Base-by-base conservation (phyloP, 805 yeast species). In the Starmerella khaoyaiensis region DNA sequence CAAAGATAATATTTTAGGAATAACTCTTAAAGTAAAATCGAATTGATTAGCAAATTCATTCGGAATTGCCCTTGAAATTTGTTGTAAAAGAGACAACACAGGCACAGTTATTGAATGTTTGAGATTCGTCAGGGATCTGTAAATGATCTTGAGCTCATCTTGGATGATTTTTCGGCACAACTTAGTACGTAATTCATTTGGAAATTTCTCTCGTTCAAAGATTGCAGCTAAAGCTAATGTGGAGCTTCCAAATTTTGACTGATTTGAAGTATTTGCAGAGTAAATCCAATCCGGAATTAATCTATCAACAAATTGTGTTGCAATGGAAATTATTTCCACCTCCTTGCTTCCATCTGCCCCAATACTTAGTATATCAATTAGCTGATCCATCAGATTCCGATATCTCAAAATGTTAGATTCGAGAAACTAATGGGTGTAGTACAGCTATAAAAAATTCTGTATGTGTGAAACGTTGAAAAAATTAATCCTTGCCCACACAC, bases 91-190 rank as follows among this genome's bases (percentile, higher is more conserved):
- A 29, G 68, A 56, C n/a, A 83, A 54, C 3, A 69, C 65, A 1
- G 90, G 79, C 37, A 70, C 72, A 0, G 86, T 72, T 1, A 68
- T 52, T 1, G 71, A 62, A 0, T 79, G 72, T 44, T 75, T 70
- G 43, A 65, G 57, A 37, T 71, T 67, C 42, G 68, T 69, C 27
- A 84, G 60, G 14, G 79, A 74, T 47, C 93, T 64, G 56, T 79
- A 80, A 3, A 84, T 60, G 6, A 74, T 67, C 48, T 76, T 79
- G 29, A 68, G 54, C 52, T 79, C 72, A 32, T 65, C 67, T 1
- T 65, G 59, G 8, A 83, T 54, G 3, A 84, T 58, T 11, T 68
- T 67, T 35, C 65, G 65, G 39, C 76, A 66, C 18, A 76, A 52
- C 7, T 59, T 23, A 2, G 31, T 23, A 3, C 41, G 44, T 4